phyloP scores from a whole-genome alignment of 768 basidiomycete genomes.

The Lactifluus rugatus region DNA sequence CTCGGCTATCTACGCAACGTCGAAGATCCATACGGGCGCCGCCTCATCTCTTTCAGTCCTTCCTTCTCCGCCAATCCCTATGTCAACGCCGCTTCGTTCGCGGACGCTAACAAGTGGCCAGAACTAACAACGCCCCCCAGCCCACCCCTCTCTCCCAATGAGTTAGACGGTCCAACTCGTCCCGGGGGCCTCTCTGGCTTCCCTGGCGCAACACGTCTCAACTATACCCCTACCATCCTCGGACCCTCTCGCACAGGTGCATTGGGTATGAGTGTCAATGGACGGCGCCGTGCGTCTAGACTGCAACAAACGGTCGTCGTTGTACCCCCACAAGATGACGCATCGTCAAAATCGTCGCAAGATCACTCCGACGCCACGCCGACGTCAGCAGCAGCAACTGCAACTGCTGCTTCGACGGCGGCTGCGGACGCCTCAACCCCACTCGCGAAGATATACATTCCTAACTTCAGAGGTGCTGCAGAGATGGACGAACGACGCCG shows the following conservation, averaged over 20 bases:
- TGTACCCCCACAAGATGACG: neutral
- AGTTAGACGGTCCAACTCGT: constrained; percentile 36
- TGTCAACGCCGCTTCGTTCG: constrained; percentile 66
- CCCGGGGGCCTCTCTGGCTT: constrained; percentile 27
- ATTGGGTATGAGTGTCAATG: constrained; percentile 68
- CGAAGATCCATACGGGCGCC: constrained; percentile 75
- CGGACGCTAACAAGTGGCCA: constrained; percentile 76
- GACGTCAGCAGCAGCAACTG: neutral
- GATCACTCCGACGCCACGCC: neutral
- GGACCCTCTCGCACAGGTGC: constrained; percentile 57
- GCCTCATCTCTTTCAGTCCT: constrained; percentile 73
- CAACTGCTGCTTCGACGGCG: neutral
- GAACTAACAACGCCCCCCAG: constrained; percentile 65
- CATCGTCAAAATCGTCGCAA: constrained; percentile 7
- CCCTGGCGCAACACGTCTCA: constrained; percentile 49
- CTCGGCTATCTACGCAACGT: constrained; percentile 82
- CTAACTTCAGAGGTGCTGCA: constrained; percentile 73
- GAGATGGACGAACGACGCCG: constrained; percentile 74
- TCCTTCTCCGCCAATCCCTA: constrained; percentile 76
- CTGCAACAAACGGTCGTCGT: neutral
- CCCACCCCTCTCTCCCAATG: constrained; percentile 66
- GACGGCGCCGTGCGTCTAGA: constrained; percentile 20
- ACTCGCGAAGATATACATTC: constrained; percentile 46
- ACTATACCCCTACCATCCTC: constrained; percentile 86
- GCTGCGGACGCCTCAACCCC: neutral